phyloP scores from a whole-genome alignment of 768 basidiomycete species.

The Tylopilus subfusipes region DNA sequence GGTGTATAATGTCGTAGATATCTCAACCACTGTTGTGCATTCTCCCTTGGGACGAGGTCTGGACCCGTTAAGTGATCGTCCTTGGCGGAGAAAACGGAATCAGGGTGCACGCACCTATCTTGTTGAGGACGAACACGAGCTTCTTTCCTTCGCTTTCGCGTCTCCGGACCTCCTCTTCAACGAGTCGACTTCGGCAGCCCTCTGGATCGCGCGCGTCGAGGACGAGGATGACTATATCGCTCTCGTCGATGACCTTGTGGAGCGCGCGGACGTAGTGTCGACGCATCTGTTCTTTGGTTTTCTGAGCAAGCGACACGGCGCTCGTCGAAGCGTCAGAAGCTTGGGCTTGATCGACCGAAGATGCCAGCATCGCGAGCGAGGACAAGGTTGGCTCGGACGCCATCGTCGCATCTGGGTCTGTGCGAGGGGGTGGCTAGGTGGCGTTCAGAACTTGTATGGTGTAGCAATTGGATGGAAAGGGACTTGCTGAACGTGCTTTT shows the following conservation, averaged over 20 bases:
- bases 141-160: slow-evolving; percentile 88
- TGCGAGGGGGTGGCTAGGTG: slow-evolving; percentile 24
- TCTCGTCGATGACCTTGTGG: slow-evolving; percentile 90
- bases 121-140: slow-evolving; percentile 92
- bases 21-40: slow-evolving; percentile 87
- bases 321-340: slow-evolving; percentile 29
- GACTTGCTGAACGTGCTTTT: slow-evolving; percentile 41
- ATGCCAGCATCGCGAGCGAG: slow-evolving; percentile 52
- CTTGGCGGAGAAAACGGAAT: no score
- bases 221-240: slow-evolving; percentile 86
- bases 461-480: background rate
- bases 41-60: slow-evolving; percentile 89
- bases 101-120: slow-evolving; percentile 89
- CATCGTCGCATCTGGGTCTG: slow-evolving; percentile 63
- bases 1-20: slow-evolving; percentile 91
- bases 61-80: background rate
- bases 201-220: slow-evolving; percentile 95
- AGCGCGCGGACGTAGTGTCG: slow-evolving; percentile 75
- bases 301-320: slow-evolving; percentile 32
- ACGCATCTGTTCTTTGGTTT: slow-evolving; percentile 67
- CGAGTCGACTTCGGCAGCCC: slow-evolving; percentile 85
- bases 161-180: slow-evolving; percentile 90
- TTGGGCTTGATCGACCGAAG: slow-evolving; percentile 20
- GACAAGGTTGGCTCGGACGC: slow-evolving; percentile 70
- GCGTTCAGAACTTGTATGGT: background rate